A percentile compares a stretch with the other conserved stretches of the same genome.
Conservation (phyloP, 371 early-diverging fungal species). For the Mortierella sp. region DNA sequence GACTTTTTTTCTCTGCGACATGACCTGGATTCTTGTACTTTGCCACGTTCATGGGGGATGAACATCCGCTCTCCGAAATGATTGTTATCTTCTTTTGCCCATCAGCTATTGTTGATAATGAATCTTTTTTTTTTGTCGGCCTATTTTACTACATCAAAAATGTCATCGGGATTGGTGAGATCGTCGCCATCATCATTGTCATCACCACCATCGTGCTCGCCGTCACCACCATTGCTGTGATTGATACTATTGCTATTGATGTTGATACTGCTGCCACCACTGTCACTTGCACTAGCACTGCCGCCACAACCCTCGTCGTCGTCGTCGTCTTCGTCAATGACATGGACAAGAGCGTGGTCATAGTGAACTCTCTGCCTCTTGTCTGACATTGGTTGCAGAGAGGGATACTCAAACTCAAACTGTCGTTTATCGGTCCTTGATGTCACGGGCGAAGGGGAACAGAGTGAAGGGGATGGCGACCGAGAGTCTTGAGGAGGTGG, state of each 20-base stretch:
- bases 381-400: not conserved
- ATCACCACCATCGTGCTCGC: not conserved
- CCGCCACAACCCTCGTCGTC: not conserved
- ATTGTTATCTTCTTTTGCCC: not conserved
- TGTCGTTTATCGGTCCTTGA: conserved; percentile 1
- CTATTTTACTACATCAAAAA: not conserved
- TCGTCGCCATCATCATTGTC: not conserved
- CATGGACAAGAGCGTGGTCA: not conserved
- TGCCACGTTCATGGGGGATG: not conserved
- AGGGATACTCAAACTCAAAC: not conserved
- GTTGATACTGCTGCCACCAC: conserved; percentile 1
- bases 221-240: not conserved
- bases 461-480: not conserved
- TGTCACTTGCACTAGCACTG: not conserved
- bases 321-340: no score
- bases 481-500: not conserved
- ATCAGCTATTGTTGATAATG: not conserved
- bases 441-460: not conserved
- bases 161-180: not conserved
- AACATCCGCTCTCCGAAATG: not conserved
- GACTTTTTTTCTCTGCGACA: not conserved
- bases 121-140: conserved; percentile 1
- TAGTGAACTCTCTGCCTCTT: not conserved
- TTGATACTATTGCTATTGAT: not conserved
- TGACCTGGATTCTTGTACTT: not conserved